These are phyloP conservation scores for Citrullus mucosospermus DNA, from an alignment of 306 rosid genomes.

Conservation along the genomic window DNA sequence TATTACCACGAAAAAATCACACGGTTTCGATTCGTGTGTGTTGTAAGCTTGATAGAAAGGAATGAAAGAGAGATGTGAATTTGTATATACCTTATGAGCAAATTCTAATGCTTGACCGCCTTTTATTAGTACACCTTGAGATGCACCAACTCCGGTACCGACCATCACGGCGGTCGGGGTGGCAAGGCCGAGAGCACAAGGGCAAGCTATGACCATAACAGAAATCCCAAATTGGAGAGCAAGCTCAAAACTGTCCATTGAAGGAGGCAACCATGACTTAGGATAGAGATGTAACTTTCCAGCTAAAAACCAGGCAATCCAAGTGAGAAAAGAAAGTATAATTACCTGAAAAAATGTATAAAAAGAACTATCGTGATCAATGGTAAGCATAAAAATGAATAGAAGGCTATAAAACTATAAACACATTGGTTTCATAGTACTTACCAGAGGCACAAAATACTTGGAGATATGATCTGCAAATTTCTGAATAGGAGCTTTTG, in stretches of 20 bases:
- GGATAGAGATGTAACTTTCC: constrained; percentile 58
- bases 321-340: constrained; percentile 46
- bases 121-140: constrained; percentile 82
- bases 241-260: constrained; percentile 66
- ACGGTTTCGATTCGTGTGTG: not conserved
- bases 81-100: constrained; percentile 54
- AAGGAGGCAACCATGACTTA: constrained; percentile 62
- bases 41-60: not conserved
- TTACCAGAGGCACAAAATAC: constrained; percentile 72
- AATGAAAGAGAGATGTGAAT: not conserved
- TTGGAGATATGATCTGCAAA: constrained; percentile 68
- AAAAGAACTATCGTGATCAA: not conserved
- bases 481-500: constrained; percentile 85
- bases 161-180: constrained; percentile 94
- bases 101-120: constrained; percentile 81
- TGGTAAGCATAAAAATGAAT: not conserved
- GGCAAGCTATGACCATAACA: constrained; percentile 92
- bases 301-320: constrained; percentile 65
- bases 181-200: constrained; percentile 88
- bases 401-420: not conserved
- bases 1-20: not conserved
- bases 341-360: constrained; percentile 36
- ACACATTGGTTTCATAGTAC: not conserved
- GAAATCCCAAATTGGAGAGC: constrained; percentile 86
- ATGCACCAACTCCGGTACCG: constrained; percentile 87